phyloP scores from a whole-genome alignment of 164 flowering plant genomes.

The Vitis riparia region DNA sequence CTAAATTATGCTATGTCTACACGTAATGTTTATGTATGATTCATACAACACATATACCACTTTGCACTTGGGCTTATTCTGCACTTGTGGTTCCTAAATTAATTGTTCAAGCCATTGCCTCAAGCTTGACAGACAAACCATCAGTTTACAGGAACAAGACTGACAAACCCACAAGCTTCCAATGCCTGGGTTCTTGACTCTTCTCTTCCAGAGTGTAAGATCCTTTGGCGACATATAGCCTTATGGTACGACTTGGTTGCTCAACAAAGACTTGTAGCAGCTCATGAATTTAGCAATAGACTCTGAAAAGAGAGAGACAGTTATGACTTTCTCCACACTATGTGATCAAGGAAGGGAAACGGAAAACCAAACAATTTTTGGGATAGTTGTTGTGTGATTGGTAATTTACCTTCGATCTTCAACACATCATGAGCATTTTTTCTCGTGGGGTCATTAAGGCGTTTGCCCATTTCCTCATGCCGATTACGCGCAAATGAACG shows the following conservation, averaged over 20 bases:
- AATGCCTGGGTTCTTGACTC: neutral
- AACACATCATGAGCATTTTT: conserved; percentile 36
- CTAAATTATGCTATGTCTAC: too few relatives aligned
- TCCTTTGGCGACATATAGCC: neutral
- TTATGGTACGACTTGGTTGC: conserved; percentile 5
- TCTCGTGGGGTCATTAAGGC: conserved; percentile 25
- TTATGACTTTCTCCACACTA: neutral
- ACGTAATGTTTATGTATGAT: too few relatives aligned
- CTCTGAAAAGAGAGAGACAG: conserved; percentile 32
- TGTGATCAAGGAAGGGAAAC: too few relatives aligned
- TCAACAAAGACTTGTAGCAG: conserved; percentile 36
- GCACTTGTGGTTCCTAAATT: neutral
- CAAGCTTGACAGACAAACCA: conserved; percentile 4
- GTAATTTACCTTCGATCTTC: conserved; percentile 56
- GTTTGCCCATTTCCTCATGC: conserved; percentile 22
- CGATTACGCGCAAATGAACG: conserved; percentile 3
- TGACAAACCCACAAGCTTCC: neutral
- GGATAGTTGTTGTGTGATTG: too few relatives aligned
- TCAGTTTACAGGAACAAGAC: neutral
- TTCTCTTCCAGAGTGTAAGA: neutral
- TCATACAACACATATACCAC: too few relatives aligned
- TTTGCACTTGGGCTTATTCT: neutral
- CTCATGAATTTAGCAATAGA: conserved; percentile 77
- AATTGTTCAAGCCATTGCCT: neutral
- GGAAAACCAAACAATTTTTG: too few relatives aligned